Conservation (phyloP, 768 basidiomycete species). For the Leccinellum luteum region DNA sequence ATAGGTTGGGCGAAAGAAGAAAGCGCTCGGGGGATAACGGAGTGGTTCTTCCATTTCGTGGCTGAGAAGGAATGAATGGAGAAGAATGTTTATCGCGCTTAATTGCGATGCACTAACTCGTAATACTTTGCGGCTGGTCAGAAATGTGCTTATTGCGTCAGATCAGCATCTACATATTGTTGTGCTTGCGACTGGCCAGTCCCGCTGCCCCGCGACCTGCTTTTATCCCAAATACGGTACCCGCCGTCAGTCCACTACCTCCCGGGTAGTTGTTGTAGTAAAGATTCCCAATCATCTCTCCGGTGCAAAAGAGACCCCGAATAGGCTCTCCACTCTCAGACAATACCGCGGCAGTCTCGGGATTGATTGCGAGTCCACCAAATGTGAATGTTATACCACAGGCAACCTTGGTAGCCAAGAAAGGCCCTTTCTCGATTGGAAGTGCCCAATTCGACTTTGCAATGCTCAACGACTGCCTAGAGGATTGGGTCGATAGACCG, state of each 20-base stretch:
- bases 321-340: conserved; percentile 42
- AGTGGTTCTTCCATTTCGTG: conserved; percentile 48
- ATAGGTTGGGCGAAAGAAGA: conserved; percentile 61
- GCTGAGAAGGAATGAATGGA: neutral
- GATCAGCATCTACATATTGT: neutral
- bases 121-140: neutral
- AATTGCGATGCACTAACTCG: too few species aligned
- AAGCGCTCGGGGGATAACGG: conserved; percentile 44
- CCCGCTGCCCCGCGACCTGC: conserved; percentile 49
- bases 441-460: conserved; percentile 73
- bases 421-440: conserved; percentile 48
- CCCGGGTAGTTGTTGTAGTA: conserved; percentile 70
- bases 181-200: conserved; percentile 1
- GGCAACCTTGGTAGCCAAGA: conserved; percentile 63
- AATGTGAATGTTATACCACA: conserved; percentile 77
- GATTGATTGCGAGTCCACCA: conserved; percentile 62
- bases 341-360: conserved; percentile 50
- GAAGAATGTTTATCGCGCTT: neutral
- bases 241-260: conserved; percentile 62
- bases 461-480: conserved; percentile 31
- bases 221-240: conserved; percentile 62
- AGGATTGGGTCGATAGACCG: conserved; percentile 51
- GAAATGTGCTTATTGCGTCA: neutral
- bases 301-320: conserved; percentile 58
- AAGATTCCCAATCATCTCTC: conserved; percentile 66